These are phyloP conservation scores for Tricholoma saponaceum DNA, from an alignment of 768 basidiomycete genomes.

Conservation along the genomic window DNA sequence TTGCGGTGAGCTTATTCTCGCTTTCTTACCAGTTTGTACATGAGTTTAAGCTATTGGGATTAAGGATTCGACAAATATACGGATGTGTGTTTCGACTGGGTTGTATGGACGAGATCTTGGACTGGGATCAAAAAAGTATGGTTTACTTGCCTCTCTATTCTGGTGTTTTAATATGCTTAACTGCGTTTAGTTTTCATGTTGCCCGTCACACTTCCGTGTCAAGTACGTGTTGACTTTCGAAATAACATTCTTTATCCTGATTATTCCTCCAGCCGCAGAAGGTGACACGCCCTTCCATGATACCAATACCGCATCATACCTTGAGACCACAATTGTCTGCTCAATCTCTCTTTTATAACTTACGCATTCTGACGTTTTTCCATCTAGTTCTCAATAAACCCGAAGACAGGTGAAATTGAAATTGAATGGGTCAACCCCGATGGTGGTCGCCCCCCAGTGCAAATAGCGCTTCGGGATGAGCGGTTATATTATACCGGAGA, in stretches of 20 bases:
- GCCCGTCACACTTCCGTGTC: constrained; percentile 12
- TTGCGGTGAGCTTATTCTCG: not conserved
- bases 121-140: constrained; percentile 7
- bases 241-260: not conserved
- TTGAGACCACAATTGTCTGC: constrained; percentile 17
- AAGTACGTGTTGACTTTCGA: constrained; percentile 3
- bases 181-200: constrained; percentile 14
- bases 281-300: constrained; percentile 12
- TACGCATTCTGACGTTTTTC: not conserved
- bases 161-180: not conserved
- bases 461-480: constrained; percentile 13
- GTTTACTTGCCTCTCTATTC: not conserved
- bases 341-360: not conserved
- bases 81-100: constrained; percentile 8
- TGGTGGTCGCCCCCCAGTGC: constrained; percentile 11
- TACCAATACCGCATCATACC: constrained; percentile 3
- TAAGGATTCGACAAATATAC: constrained; percentile 1
- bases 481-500: constrained; percentile 21
- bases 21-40: not conserved
- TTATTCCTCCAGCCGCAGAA: constrained; percentile 5
- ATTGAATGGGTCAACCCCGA: constrained; percentile 19
- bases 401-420: constrained; percentile 14
- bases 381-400: constrained; percentile 14
- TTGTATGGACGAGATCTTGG: constrained; percentile 6
- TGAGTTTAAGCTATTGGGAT: not conserved